These are phyloP conservation scores for Saccharomyces eubayanus DNA, from an alignment of 805 yeast genomes.

Conservation along the genomic window DNA sequence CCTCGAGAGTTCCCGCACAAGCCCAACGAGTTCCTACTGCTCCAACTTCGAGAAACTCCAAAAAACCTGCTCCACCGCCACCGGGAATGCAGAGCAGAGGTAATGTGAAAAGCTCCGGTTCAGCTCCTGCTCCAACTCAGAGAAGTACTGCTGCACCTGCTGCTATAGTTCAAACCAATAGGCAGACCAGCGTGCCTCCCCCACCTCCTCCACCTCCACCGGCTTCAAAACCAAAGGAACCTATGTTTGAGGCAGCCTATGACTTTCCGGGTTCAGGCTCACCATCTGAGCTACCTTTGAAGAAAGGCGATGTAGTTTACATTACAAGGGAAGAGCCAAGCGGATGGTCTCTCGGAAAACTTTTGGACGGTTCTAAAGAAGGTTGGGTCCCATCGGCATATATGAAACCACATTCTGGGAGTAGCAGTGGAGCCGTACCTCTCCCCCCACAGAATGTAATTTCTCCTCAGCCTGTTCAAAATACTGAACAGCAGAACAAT, in stretches of 20 bases:
- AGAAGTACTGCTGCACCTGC: constrained; percentile 12
- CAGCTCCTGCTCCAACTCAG: not conserved
- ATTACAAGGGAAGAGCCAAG: constrained; percentile 67
- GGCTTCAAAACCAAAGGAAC: constrained; percentile 52
- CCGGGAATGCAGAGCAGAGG: constrained; percentile 29
- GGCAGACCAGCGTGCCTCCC: constrained; percentile 22
- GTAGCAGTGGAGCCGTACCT: constrained; percentile 22
- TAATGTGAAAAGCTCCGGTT: not conserved
- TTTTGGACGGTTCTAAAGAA: constrained; percentile 63
- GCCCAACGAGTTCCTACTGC: constrained; percentile 12
- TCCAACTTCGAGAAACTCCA: constrained; percentile 23
- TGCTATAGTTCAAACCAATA: constrained; percentile 3
- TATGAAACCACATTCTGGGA: constrained; percentile 47
- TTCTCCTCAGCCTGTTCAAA: constrained; percentile 1
- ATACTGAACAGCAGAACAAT: not conserved
- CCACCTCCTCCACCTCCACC: constrained; percentile 77
- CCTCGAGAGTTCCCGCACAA: not conserved
- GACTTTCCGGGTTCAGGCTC: constrained; percentile 87
- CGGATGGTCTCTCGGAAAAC: constrained; percentile 94
- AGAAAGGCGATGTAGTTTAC: constrained; percentile 66
- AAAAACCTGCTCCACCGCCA: constrained; percentile 32
- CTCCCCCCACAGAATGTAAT: constrained; percentile 27
- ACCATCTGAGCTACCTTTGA: constrained; percentile 71
- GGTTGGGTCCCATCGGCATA: constrained; percentile 98
- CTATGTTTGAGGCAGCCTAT: constrained; percentile 77